A percentile compares a stretch with the other conserved stretches of the same genome.
phyloP scores from a whole-genome alignment of 805 yeast species.

The Starmerella kuoi region DNA sequence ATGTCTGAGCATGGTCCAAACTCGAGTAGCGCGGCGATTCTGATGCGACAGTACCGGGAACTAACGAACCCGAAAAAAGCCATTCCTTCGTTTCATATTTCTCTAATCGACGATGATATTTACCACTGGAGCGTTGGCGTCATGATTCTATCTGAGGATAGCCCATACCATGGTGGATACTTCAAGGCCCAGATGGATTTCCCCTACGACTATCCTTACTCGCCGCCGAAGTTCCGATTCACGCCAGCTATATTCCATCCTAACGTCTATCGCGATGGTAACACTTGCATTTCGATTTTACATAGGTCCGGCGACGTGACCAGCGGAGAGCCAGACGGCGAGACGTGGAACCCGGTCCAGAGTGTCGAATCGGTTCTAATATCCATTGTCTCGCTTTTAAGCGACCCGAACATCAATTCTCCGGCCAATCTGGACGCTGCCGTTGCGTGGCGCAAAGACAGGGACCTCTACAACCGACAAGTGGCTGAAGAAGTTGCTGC shows the following conservation, averaged over 20 bases:
- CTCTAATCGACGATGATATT: conserved; percentile 49
- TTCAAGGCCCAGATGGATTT: conserved; percentile 87
- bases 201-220: conserved; percentile 80
- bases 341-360: conserved; percentile 69
- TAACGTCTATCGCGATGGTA: conserved; percentile 85
- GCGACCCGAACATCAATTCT: conserved; percentile 84
- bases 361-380: conserved; percentile 83
- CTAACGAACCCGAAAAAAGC: conserved; percentile 86
- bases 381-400: conserved; percentile 78
- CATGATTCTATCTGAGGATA: conserved; percentile 80
- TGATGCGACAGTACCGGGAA: conserved; percentile 87
- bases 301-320: conserved; percentile 88
- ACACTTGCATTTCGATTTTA: conserved; percentile 81
- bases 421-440: conserved; percentile 97
- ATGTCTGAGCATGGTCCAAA: conserved; percentile 18
- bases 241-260: conserved; percentile 92
- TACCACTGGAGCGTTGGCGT: conserved; percentile 76
- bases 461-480: conserved; percentile 59
- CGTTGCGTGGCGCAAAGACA: conserved; percentile 73
- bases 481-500: conserved; percentile 60
- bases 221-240: conserved; percentile 87
- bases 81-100: conserved; percentile 51
- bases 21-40: conserved; percentile 55
- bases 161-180: conserved; percentile 88
- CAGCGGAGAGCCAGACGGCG: conserved; percentile 82